Percentiles rank a stretch among this genome's conserved stretches.
These are phyloP conservation scores for Escovopsis weberi DNA, from an alignment of 2,329 filamentous ascomycete genomes.

Conservation along the genomic window DNA sequence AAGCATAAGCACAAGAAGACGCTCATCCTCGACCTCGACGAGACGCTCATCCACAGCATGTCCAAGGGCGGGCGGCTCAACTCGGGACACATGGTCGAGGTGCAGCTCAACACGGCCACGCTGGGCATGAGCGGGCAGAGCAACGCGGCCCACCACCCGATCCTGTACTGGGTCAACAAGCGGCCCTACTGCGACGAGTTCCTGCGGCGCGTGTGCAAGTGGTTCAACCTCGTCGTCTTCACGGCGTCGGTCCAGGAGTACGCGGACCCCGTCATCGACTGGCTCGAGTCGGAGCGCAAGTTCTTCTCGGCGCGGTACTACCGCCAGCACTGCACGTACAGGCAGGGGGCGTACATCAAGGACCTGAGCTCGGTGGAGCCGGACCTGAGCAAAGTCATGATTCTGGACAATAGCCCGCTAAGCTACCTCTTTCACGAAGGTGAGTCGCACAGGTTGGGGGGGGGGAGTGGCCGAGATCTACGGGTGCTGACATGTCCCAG, in stretches of 20 bases:
- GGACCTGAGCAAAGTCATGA: slow-evolving; percentile 96
- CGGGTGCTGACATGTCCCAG: slow-evolving; percentile 29
- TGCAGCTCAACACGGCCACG: slow-evolving; percentile 64
- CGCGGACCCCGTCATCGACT: slow-evolving; percentile 96
- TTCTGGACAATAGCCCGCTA: slow-evolving; percentile 93
- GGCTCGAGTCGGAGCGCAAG: slow-evolving; percentile 91
- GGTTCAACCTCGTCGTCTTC: slow-evolving; percentile 95
- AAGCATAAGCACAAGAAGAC: slow-evolving; percentile 61
- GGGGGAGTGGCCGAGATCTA: too few relatives aligned
- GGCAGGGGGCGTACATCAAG: slow-evolving; percentile 96
- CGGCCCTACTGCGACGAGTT: slow-evolving; percentile 95
- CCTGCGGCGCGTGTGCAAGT: slow-evolving; percentile 79
- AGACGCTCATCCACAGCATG: slow-evolving; percentile 96
- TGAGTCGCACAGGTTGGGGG: slow-evolving; percentile 25
- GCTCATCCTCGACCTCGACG: slow-evolving; percentile 85
- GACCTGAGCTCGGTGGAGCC: slow-evolving; percentile 92
- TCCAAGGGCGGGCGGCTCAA: slow-evolving; percentile 93
- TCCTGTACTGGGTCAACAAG: slow-evolving; percentile 98
- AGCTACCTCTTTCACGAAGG: slow-evolving; percentile 99
- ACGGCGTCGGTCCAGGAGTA: slow-evolving; percentile 98
- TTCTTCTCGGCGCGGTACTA: slow-evolving; percentile 93
- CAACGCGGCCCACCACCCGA: slow-evolving; percentile 66
- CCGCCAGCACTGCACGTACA: slow-evolving; percentile 89
- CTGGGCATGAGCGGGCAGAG: slow-evolving; percentile 56
- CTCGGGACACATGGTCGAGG: slow-evolving; percentile 97